Conservation (phyloP, 495 filamentous ascomycete genomes). For the Tuber umbilicatum region DNA sequence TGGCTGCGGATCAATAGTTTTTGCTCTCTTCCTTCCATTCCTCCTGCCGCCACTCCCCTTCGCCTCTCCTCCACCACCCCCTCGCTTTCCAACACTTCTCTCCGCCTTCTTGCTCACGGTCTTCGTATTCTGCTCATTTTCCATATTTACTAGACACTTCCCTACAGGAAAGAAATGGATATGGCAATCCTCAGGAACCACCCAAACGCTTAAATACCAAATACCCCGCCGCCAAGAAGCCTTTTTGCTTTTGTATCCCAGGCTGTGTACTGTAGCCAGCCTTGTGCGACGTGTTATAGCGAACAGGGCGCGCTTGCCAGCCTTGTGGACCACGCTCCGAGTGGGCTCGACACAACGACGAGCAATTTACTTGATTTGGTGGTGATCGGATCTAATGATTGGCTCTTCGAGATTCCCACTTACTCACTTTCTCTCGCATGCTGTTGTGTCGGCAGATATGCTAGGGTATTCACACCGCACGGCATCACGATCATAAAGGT, state of each 20-base stretch:
- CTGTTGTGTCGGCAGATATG: not conserved
- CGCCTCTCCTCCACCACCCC: not conserved
- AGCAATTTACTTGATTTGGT: not conserved
- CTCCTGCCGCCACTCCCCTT: not conserved
- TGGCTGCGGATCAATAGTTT: not conserved
- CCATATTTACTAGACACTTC: not conserved
- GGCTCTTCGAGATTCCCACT: not conserved
- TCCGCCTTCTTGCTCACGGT: not conserved
- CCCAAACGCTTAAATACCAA: not conserved
- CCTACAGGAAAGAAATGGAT: not conserved
- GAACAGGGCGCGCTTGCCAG: not conserved
- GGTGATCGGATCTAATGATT: not conserved
- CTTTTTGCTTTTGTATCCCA: not conserved
- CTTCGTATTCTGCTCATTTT: not conserved
- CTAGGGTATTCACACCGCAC: not conserved
- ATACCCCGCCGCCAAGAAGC: not conserved
- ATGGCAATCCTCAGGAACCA: not conserved
- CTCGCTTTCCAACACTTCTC: not conserved
- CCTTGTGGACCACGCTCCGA: not conserved
- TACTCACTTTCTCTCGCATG: not conserved
- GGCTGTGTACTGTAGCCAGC: not conserved
- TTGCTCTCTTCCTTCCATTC: conserved; percentile 1
- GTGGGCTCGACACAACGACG: not conserved
- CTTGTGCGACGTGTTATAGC: not conserved
- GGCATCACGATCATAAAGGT: not conserved